Conservation (phyloP, 805 yeast species). For the Starmerella ratchasimensis region DNA sequence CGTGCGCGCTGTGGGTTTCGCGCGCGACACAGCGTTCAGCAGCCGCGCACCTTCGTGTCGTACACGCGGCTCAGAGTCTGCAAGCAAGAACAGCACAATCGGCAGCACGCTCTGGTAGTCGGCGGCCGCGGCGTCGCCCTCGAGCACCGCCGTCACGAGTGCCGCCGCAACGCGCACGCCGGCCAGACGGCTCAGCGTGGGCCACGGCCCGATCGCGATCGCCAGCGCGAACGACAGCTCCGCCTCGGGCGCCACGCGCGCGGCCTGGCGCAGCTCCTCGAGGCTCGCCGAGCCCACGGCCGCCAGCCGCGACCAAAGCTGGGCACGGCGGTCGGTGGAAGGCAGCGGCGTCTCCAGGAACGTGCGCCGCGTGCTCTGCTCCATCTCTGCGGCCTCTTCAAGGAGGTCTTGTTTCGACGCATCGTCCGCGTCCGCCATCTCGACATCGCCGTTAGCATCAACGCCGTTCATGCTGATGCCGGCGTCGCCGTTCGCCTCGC, state of each 20-base stretch:
- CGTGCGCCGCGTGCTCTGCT: constrained; percentile 14
- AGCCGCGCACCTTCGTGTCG: constrained; percentile 23
- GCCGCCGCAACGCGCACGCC: constrained; percentile 23
- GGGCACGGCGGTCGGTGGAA: constrained; percentile 11
- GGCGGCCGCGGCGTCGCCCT: constrained; percentile 6
- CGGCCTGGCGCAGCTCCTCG: constrained; percentile 14
- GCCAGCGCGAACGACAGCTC: constrained; percentile 27
- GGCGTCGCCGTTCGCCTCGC: background rate
- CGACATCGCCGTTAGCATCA: background rate
- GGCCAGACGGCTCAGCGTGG: constrained; percentile 26
- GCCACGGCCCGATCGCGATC: constrained; percentile 26
- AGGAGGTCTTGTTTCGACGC: constrained; percentile 1
- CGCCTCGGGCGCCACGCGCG: constrained; percentile 17
- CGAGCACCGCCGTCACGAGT: constrained; percentile 13
- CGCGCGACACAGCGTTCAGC: constrained; percentile 9
- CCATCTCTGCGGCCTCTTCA: constrained; percentile 16
- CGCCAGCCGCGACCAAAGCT: constrained; percentile 19
- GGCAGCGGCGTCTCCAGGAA: constrained; percentile 13
- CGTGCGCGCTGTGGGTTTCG: constrained; percentile 19
- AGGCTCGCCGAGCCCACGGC: constrained; percentile 2
- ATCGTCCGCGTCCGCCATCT: background rate
- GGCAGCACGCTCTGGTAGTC: constrained; percentile 29
- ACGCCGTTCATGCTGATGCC: background rate
- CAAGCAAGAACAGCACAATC: constrained; percentile 23
- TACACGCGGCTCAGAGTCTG: constrained; percentile 25